phyloP scores from a whole-genome alignment of 2,329 filamentous ascomycete genomes.

The Dothiorella sarmentorum region DNA sequence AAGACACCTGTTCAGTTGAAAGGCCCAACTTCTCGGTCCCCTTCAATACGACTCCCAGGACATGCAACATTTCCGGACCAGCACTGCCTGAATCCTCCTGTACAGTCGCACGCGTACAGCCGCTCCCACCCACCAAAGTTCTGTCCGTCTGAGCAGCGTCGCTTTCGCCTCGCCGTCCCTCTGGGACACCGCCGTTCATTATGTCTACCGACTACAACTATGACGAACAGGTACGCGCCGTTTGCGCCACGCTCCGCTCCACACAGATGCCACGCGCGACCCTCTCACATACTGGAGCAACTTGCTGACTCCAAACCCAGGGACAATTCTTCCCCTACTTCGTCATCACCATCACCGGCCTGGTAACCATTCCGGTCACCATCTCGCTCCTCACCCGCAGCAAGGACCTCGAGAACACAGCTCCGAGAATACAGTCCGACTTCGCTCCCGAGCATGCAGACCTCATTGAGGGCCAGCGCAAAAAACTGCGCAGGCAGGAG shows the following conservation, averaged over 20 bases:
- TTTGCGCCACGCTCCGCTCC: neutral
- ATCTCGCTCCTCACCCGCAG: constrained; percentile 80
- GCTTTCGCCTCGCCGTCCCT: constrained; percentile 10
- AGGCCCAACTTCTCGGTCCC: constrained; percentile 1
- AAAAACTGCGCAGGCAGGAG: constrained; percentile 85
- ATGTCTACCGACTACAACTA: constrained; percentile 98
- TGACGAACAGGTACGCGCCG: constrained; percentile 75
- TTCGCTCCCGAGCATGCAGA: constrained; percentile 81
- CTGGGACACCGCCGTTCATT: constrained; percentile 37
- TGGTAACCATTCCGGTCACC: constrained; percentile 86
- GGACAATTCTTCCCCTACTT: constrained; percentile 99
- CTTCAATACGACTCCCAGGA: neutral
- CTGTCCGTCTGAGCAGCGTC: neutral
- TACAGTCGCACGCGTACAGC: neutral
- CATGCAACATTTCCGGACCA: constrained; percentile 7
- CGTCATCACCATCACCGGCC: constrained; percentile 81
- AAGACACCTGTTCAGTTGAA: constrained; percentile 19
- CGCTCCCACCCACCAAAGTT: neutral
- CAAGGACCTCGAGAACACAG: constrained; percentile 74
- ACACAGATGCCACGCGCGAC: too few relatives aligned
- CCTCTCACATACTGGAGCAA: neutral
- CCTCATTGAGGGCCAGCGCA: constrained; percentile 76
- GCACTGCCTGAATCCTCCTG: neutral
- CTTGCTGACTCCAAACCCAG: constrained; percentile 41
- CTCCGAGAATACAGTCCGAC: constrained; percentile 75